These are phyloP conservation scores for Cryphonectria radicalis DNA, from an alignment of 2,329 filamentous ascomycete genomes.

Conservation along the genomic window DNA sequence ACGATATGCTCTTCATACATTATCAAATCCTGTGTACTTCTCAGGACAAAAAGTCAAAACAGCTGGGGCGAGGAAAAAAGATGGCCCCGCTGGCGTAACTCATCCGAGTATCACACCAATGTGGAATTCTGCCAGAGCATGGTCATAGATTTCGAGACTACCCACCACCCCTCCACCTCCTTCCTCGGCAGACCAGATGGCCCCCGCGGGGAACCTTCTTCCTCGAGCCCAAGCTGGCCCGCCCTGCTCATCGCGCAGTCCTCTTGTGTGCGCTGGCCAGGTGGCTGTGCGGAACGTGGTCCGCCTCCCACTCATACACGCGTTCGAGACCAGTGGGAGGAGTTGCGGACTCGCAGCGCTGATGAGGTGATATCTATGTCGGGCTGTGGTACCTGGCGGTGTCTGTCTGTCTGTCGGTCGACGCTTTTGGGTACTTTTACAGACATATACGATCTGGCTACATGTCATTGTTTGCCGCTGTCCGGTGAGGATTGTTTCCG, in stretches of 20 bases:
- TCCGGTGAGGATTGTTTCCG: not conserved
- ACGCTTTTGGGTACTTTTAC: not conserved
- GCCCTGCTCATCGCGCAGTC: not conserved
- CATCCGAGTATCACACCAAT: not conserved
- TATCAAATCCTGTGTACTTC: not conserved
- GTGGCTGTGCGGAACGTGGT: not conserved
- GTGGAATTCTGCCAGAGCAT: constrained; percentile 4
- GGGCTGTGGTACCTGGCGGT: not conserved
- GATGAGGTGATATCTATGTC: not conserved
- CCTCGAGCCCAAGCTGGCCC: not conserved
- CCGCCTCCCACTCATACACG: not conserved
- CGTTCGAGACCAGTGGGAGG: not conserved
- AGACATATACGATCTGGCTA: not conserved
- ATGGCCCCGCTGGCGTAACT: not conserved
- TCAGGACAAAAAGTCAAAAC: not conserved
- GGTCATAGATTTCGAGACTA: not conserved
- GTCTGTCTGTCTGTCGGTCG: too few species aligned
- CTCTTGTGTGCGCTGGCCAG: not conserved
- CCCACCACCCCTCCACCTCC: not conserved
- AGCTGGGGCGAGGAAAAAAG: not conserved
- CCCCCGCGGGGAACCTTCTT: not conserved
- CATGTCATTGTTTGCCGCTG: constrained; percentile 2
- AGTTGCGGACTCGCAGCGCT: not conserved
- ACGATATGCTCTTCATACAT: not conserved
- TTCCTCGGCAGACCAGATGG: not conserved